Evolutionary conservation across 1,139 yeast species (phyloP), one percentile per base, ranked within the genome.

Genomic region (Taphrina pruni): DNA sequence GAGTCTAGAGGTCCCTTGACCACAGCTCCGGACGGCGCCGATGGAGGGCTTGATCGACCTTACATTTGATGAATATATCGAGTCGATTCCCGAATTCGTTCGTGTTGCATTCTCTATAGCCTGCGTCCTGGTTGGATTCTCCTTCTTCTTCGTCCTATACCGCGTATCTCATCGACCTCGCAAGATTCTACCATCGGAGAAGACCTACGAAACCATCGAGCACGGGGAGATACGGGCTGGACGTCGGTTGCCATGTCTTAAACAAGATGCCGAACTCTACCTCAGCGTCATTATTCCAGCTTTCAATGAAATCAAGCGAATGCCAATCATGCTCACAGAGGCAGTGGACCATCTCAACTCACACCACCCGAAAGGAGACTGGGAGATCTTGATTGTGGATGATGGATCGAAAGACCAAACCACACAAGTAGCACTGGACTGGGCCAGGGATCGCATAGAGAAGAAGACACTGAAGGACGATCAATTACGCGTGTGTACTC

Each of bases 341-440:
- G 85, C 95, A 1, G 82, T 90, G 54, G 84, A 78, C 11, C 86
- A 84, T 73, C 81, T 95, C 72, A 77, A 82, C 46, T 48, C 71
- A 6, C 9, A 45, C 8, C 52, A 26, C 51, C 51, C 38, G 26
- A 26, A 52, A 12, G 72, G 76, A 32, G 72, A 75, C 45, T 93
- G 87, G 85, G 99, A 94, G 79, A 86, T 94, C 61, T 73, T 94
- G 50, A 83, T 94, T 35, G 94, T 94, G 17, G 98, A 94, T 78
- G 99, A 94, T 78, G 97, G 97, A 1, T 90, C 97, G 2, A 81
- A 78, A 60, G 99, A 94, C 78, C 88, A 88, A 1, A 94, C 99
- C 0, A 85, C 87, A 9, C 83, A 84, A 46, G 88, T 82, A 76
- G 96, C 97, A 4, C 77, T 94, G 51, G 77, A 82, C 26, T 83